phyloP scores from a whole-genome alignment of 352 stramenopile genomes.

The Pythium vanterpoolii region DNA sequence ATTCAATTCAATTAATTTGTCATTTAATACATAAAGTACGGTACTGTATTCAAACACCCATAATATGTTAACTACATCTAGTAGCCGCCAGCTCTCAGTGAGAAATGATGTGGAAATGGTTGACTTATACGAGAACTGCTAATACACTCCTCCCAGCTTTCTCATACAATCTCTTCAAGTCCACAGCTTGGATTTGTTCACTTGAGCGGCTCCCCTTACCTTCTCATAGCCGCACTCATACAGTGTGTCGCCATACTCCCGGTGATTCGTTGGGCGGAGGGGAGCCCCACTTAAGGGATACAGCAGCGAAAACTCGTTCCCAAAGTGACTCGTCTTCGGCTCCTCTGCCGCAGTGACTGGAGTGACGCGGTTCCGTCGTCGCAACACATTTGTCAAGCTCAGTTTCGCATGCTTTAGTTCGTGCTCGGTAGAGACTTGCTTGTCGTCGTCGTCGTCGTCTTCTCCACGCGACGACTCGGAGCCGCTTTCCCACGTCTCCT shows the following conservation, averaged over 20 bases:
- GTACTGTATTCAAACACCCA: too few species aligned
- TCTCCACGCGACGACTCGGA: background rate
- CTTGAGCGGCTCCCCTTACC: constrained; percentile 28
- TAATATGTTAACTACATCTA: too few species aligned
- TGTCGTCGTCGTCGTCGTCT: background rate
- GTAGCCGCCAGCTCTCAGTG: too few species aligned
- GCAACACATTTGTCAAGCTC: constrained; percentile 18
- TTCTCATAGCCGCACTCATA: background rate
- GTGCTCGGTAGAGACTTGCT: background rate
- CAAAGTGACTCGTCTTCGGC: background rate
- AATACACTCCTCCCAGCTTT: too few species aligned
- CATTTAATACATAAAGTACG: too few species aligned
- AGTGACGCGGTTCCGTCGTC: constrained; percentile 15
- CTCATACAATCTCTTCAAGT: constrained; percentile 8
- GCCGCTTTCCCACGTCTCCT: background rate
- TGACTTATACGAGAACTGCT: too few species aligned
- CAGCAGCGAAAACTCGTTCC: constrained; percentile 15
- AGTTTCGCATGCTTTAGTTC: background rate
- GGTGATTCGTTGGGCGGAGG: background rate
- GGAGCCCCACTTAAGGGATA: background rate
- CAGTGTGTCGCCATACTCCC: background rate
- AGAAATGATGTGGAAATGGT: too few species aligned
- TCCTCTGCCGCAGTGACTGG: background rate
- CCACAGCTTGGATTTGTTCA: constrained; percentile 44
- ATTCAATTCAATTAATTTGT: too few species aligned